phyloP scores from a whole-genome alignment of 345 rosid species.

The Acer campestre region DNA sequence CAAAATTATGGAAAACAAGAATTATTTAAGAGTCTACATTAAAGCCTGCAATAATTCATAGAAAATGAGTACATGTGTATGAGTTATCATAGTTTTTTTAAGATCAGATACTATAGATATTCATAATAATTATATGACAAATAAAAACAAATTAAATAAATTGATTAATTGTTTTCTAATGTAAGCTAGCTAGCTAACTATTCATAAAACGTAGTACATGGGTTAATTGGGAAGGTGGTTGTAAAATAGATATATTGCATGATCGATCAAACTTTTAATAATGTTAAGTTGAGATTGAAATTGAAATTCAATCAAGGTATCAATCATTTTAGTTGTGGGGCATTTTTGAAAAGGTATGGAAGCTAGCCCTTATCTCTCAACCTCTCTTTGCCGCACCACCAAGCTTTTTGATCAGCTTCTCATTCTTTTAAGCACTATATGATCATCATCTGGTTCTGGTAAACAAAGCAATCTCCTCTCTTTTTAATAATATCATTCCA shows the following conservation, averaged over 20 bases:
- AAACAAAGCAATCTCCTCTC: constrained; percentile 26
- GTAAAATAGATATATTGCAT: too few relatives aligned
- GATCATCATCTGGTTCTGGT: background rate
- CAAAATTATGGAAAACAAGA: constrained; percentile 31
- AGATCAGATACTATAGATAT: background rate
- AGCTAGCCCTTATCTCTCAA: constrained; percentile 18
- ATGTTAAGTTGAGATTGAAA: constrained; percentile 14
- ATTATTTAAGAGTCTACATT: constrained; percentile 22
- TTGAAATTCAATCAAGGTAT: constrained; percentile 22
- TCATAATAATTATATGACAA: too few relatives aligned
- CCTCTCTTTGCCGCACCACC: constrained; percentile 18
- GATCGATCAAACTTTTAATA: constrained; percentile 9
- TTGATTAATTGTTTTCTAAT: background rate
- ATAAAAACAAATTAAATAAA: background rate
- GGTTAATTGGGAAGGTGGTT: too few relatives aligned
- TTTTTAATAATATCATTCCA: constrained; percentile 37
- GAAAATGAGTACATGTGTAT: background rate
- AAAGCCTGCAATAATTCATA: constrained; percentile 16
- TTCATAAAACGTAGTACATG: too few relatives aligned
- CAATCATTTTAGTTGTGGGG: constrained; percentile 39
- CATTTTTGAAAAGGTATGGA: constrained; percentile 32
- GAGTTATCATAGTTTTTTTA: background rate
- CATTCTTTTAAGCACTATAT: constrained; percentile 2
- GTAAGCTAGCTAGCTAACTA: background rate
- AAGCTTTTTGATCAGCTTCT: constrained; percentile 20